Base-by-base conservation (phyloP, 2,329 filamentous ascomycete species). In the Coccinonectria pachysandricola region DNA sequence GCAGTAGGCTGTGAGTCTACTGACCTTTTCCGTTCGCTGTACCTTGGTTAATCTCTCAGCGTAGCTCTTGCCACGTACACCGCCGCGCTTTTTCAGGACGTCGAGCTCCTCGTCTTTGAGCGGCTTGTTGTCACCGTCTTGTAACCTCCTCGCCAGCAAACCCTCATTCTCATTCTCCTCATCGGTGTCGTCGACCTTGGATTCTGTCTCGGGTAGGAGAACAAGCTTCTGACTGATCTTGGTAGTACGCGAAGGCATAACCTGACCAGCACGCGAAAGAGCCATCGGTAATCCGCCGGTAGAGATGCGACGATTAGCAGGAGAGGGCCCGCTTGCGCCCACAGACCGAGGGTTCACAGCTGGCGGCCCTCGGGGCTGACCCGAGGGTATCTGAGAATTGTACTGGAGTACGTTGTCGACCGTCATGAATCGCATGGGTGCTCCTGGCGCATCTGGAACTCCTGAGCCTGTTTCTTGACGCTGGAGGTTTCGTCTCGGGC, bases 151-250 rank as follows among this genome's bases (percentile, higher is more conserved):
- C 4, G 52, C 50, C 11, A 62, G 37, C 4, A 52, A 51, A 2
- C 48, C 41, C 24, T 50, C 62, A 46, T 50, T 67, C 43, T 66
- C 62, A 9, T 65, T 48, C 26, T 77, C 75, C 28, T 81, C 79
- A 19, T 75, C 68, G 12, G 60, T 57, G 19, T 62, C 55, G 20
- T 54, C 52, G 6, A 73, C 76, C 19, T 73, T 71, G 6, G 65
- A 68, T 4, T 65, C 65, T 1, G 86, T 80, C 49, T 95, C 88
- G 1, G 91, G 91, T 9, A 98, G 68, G 18, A 96, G 64, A 0
- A 98, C 91, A n/a, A 98, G 66, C 58, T 96, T 96, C 61, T 96
- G 85, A 53, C 84, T 94, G 38, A 93, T 79, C 55, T 96, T 95
- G 15, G 85, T 92, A 19, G 86, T 92, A 27, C 91, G 73, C 5